Evolutionary conservation across 2,329 filamentous ascomycete species (phyloP).

Genomic region (Ascomycota sp.): DNA sequence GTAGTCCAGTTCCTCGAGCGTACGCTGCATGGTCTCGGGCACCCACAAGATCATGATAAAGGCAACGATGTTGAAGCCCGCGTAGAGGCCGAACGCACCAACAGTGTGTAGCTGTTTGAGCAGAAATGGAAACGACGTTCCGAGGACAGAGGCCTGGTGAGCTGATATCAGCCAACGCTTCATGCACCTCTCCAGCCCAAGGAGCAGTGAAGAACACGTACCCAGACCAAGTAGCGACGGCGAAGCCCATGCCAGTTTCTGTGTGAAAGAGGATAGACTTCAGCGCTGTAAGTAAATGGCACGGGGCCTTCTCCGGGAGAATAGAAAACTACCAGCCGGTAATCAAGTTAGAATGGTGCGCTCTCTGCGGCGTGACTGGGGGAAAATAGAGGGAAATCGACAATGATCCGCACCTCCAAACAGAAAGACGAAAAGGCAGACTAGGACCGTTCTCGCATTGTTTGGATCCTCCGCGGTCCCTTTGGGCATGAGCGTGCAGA

Average conservation of each 20-base stretch:
- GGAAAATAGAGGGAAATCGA: too few relatives aligned
- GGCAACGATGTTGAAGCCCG: constrained; percentile 32
- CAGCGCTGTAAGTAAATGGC: constrained; percentile 40
- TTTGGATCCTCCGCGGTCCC: constrained; percentile 9
- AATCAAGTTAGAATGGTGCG: too few relatives aligned
- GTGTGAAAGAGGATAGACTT: constrained; percentile 43
- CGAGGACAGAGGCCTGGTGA: constrained; percentile 22
- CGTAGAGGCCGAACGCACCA: constrained; percentile 28
- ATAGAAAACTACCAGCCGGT: constrained; percentile 28
- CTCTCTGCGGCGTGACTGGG: too few relatives aligned
- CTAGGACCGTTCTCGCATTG: constrained; percentile 25
- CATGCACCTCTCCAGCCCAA: too few relatives aligned
- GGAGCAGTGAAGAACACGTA: too few relatives aligned
- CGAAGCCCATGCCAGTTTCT: constrained; percentile 44
- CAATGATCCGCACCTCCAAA: constrained; percentile 33
- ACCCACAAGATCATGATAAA: constrained; percentile 31
- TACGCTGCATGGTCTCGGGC: constrained; percentile 33
- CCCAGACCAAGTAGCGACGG: constrained; percentile 38
- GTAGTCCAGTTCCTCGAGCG: constrained; percentile 28
- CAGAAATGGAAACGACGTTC: constrained; percentile 30
- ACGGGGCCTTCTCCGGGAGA: constrained; percentile 44
- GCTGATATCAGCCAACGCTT: not conserved
- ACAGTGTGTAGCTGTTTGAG: constrained; percentile 13
- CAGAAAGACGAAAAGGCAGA: constrained; percentile 43
- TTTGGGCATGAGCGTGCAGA: constrained; percentile 15